Percentiles rank a stretch among this genome's conserved stretches.
phyloP scores from a whole-genome alignment of 164 flowering plant species.

The Chloranthus sessilifolius region DNA sequence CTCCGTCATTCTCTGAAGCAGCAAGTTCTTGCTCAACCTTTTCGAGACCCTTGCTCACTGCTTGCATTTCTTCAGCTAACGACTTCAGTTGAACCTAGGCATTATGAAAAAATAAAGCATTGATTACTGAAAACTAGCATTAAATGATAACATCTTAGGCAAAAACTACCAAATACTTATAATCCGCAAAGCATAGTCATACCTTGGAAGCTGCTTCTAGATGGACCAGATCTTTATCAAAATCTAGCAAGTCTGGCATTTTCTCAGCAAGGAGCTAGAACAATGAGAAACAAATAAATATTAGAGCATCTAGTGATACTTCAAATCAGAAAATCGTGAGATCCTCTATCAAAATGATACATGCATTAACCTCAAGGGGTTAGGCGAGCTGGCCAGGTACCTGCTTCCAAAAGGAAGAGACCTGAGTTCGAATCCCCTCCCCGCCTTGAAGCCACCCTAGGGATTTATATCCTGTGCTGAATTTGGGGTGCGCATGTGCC shows the following conservation, averaged over 20 bases:
- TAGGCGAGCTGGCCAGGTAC: no score
- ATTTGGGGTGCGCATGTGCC: no score
- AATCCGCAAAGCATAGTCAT: not conserved
- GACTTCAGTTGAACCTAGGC: conserved; percentile 83
- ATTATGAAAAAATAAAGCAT: not conserved
- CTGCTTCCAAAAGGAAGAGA: no score
- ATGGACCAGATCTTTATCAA: conserved; percentile 83
- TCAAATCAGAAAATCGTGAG: not conserved
- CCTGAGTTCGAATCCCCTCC: no score
- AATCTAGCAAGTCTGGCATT: conserved; percentile 92
- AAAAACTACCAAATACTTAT: not conserved
- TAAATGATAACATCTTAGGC: conserved; percentile 1
- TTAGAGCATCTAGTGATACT: not conserved
- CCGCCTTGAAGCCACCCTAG: no score
- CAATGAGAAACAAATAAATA: conserved; percentile 2
- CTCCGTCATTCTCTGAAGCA: conserved; percentile 88
- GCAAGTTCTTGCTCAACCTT: conserved; percentile 94
- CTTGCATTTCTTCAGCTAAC: conserved; percentile 99
- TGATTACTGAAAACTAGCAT: not conserved
- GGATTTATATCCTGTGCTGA: no score
- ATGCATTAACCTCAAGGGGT: no score
- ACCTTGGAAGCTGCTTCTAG: conserved; percentile 97
- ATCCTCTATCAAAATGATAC: no score
- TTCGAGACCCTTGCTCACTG: conserved; percentile 97
- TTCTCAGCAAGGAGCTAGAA: conserved; percentile 79